phyloP scores from a whole-genome alignment of 257 asterid species.

The Paulownia fortunei region DNA sequence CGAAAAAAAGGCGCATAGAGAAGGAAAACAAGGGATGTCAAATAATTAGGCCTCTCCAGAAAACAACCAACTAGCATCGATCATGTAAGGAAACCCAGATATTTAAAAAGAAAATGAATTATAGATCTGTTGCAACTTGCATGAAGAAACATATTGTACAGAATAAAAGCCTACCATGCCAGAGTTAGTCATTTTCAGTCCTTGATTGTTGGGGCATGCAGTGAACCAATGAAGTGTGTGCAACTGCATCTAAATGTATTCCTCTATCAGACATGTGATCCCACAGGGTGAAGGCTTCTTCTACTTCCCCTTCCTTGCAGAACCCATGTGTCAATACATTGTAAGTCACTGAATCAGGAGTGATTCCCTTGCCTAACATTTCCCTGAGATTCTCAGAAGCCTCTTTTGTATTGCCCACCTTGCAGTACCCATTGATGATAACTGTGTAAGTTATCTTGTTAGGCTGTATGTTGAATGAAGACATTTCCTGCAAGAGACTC shows the following conservation, averaged over 20 bases:
- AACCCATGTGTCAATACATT: slow-evolving; percentile 61
- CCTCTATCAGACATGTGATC: slow-evolving; percentile 61
- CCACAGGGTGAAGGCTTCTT: slow-evolving; percentile 62
- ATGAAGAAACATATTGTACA: neutral
- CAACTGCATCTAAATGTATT: slow-evolving; percentile 64
- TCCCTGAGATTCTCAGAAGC: slow-evolving; percentile 61
- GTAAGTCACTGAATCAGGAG: slow-evolving; percentile 77
- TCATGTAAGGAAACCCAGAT: too few species aligned
- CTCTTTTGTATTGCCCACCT: slow-evolving; percentile 60
- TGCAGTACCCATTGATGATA: slow-evolving; percentile 71
- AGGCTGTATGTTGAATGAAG: slow-evolving; percentile 54
- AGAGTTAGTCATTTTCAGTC: slow-evolving; percentile 48
- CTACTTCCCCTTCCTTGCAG: slow-evolving; percentile 64
- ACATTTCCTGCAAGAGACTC: slow-evolving; percentile 70
- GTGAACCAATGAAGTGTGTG: slow-evolving; percentile 69
- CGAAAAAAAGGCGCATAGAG: too few species aligned
- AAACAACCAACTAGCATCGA: too few species aligned
- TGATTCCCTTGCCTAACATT: slow-evolving; percentile 67
- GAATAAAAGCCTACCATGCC: slow-evolving; percentile 30
- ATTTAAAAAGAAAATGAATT: slow-evolving; percentile 1
- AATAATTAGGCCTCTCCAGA: too few species aligned
- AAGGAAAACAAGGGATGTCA: too few species aligned
- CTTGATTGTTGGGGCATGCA: slow-evolving; percentile 51
- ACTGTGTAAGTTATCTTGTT: slow-evolving; percentile 81
- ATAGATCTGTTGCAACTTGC: neutral